phyloP scores from a whole-genome alignment of 805 yeast species.

The Myxozyma lipomycoides region DNA sequence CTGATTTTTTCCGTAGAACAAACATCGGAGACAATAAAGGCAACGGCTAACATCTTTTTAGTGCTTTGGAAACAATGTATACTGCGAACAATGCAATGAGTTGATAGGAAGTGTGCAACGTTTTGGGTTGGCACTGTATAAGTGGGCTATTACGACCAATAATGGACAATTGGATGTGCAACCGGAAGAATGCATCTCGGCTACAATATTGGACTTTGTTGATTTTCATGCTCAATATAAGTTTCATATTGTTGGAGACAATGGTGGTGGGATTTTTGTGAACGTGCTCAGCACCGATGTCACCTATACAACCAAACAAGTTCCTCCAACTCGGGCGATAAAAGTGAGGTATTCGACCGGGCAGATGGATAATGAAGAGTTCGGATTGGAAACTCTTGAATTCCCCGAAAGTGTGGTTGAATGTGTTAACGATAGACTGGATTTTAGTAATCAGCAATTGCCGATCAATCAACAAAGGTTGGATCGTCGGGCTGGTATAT shows the following conservation, averaged over 20 bases:
- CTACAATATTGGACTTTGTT: slow-evolving; percentile 43
- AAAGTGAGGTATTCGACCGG: slow-evolving; percentile 45
- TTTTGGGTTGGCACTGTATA: slow-evolving; percentile 41
- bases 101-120: neutral
- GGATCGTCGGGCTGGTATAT: slow-evolving; percentile 26
- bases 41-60: neutral
- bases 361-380: neutral
- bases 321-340: slow-evolving; percentile 35
- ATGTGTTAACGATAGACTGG: slow-evolving; percentile 36
- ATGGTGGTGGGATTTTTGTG: slow-evolving; percentile 5
- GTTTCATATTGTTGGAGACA: slow-evolving; percentile 31
- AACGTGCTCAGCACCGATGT: slow-evolving; percentile 45
- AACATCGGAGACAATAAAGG: neutral
- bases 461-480: slow-evolving; percentile 35
- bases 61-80: neutral
- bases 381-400: neutral
- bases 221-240: slow-evolving; percentile 43
- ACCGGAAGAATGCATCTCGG: slow-evolving; percentile 24
- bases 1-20: no score
- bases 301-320: slow-evolving; percentile 31
- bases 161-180: neutral
- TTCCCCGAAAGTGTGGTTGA: slow-evolving; percentile 15
- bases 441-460: slow-evolving; percentile 33
- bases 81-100: neutral
- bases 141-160: slow-evolving; percentile 51